phyloP scores from a whole-genome alignment of 495 filamentous ascomycete species.

The Aspergillus saccharolyticus region DNA sequence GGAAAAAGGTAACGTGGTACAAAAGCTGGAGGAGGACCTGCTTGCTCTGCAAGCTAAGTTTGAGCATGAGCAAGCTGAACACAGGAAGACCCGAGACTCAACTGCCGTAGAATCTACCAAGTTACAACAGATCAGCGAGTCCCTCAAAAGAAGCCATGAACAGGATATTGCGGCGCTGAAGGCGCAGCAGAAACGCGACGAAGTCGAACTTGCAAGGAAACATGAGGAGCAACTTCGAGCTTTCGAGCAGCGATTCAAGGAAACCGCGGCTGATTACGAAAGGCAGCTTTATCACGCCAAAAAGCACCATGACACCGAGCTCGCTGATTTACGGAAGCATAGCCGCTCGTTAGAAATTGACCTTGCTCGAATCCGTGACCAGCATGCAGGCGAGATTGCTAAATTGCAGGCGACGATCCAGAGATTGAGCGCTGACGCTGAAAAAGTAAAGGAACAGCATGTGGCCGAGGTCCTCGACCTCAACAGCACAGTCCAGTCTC shows the following conservation, averaged over 20 bases:
- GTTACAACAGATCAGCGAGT: slow-evolving; percentile 65
- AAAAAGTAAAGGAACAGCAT: slow-evolving; percentile 44
- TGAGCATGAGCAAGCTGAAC: slow-evolving; percentile 71
- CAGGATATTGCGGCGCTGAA: slow-evolving; percentile 46
- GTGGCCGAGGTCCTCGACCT: slow-evolving; percentile 56
- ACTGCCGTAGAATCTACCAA: slow-evolving; percentile 57
- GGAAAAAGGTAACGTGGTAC: slow-evolving; percentile 62
- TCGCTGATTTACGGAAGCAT: slow-evolving; percentile 56
- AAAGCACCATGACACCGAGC: slow-evolving; percentile 55
- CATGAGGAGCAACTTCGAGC: slow-evolving; percentile 47
- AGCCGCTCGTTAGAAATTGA: slow-evolving; percentile 55
- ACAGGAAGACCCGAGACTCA: slow-evolving; percentile 66
- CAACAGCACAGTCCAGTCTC: slow-evolving; percentile 47
- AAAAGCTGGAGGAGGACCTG: slow-evolving; percentile 61
- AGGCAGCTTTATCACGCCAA: slow-evolving; percentile 39
- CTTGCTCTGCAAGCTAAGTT: slow-evolving; percentile 64
- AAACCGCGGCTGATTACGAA: slow-evolving; percentile 48
- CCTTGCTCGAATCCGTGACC: slow-evolving; percentile 50
- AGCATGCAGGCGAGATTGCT: slow-evolving; percentile 52
- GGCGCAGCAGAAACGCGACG: slow-evolving; percentile 40
- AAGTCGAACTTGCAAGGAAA: slow-evolving; percentile 42
- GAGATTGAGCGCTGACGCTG: slow-evolving; percentile 50
- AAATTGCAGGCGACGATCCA: slow-evolving; percentile 53
- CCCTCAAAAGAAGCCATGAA: slow-evolving; percentile 66
- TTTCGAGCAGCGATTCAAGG: slow-evolving; percentile 43